Base-by-base conservation (phyloP, 2,329 filamentous ascomycete genomes). In the Myriosclerotinia scirpicola region DNA sequence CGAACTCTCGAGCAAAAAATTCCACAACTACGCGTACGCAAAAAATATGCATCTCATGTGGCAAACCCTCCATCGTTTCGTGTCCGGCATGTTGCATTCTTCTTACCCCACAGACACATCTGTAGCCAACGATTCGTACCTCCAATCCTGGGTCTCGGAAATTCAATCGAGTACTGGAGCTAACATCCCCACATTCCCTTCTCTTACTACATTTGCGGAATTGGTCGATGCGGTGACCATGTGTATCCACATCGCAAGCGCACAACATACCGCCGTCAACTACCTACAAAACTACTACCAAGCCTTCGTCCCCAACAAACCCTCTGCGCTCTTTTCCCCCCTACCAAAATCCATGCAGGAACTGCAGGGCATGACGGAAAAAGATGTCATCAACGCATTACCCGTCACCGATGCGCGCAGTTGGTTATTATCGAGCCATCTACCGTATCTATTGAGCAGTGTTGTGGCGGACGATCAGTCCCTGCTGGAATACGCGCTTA, bases 271-370 rank as follows among this genome's bases (percentile, higher is more conserved):
- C 0, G 79, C 82, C 5, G 79, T 84, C 68, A 84, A 84, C 71
- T 84, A 84, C 69, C 76, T 84, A 0, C 82, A 83, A 68, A 78
- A 80, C 68, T 83, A 81, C 73, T 84, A 83, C 74, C 78, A 81
- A 67, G 73, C 77, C 22, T 83, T 83, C 68, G 81, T 84, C 1
- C 64, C 64, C 17, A 65, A 65, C 38, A 65, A 60, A 36, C 64
- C 64, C 5, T 22, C 54, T 0, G 46, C 54, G 1, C 20, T 65
- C 0, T 53, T 42, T 7, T 3, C 34, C 0, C 22, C 54, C 0
- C 26, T 53, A 1, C 64, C 64, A 1, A 2, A 9, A 0, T 36
- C 64, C 2, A 46, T 60, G 1, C 1, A 1, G 2, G 34, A 53
- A 6, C 5, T 65, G 0, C 1, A 44, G 4, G 8, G 30, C 5